Conservation (phyloP, 257 asterid species). For the Solanum phureja region DNA sequence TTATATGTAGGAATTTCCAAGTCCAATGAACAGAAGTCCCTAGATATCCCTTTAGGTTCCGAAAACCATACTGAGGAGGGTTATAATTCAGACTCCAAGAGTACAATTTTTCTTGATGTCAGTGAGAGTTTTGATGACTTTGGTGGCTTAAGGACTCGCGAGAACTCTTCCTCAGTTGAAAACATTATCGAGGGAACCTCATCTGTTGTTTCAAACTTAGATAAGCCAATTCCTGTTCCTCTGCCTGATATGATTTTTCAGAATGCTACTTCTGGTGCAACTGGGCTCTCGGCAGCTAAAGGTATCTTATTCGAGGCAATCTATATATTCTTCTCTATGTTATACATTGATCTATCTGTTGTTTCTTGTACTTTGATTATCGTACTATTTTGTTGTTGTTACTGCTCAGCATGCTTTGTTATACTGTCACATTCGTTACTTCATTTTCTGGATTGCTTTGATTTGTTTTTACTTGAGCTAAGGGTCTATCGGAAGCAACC, state of each 20-base stretch:
- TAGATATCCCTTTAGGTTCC: constrained; percentile 2
- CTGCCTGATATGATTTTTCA: constrained; percentile 14
- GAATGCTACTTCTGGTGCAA: constrained; percentile 12
- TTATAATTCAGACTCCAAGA: constrained; percentile 14
- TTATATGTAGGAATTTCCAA: constrained; percentile 7
- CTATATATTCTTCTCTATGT: not conserved
- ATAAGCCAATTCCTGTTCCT: constrained; percentile 9
- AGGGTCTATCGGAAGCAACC: not conserved
- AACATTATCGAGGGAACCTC: constrained; percentile 4
- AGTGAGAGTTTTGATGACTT: constrained; percentile 21
- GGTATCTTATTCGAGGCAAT: constrained; percentile 4
- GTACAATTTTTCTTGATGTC: constrained; percentile 8
- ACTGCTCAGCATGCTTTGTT: not conserved
- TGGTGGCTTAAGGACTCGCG: constrained; percentile 12
- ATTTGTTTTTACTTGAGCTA: not conserved
- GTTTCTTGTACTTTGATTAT: not conserved
- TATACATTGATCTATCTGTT: not conserved
- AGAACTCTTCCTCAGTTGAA: constrained; percentile 17
- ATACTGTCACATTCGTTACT: not conserved
- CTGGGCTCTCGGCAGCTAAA: not conserved
- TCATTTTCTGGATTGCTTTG: not conserved
- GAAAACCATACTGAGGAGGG: constrained; percentile 9
- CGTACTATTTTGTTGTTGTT: not conserved
- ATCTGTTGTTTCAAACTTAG: not conserved
- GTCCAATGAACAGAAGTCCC: constrained; percentile 10